Base-by-base conservation (phyloP, 1,139 yeast genomes). In the Pichia sp. region DNA sequence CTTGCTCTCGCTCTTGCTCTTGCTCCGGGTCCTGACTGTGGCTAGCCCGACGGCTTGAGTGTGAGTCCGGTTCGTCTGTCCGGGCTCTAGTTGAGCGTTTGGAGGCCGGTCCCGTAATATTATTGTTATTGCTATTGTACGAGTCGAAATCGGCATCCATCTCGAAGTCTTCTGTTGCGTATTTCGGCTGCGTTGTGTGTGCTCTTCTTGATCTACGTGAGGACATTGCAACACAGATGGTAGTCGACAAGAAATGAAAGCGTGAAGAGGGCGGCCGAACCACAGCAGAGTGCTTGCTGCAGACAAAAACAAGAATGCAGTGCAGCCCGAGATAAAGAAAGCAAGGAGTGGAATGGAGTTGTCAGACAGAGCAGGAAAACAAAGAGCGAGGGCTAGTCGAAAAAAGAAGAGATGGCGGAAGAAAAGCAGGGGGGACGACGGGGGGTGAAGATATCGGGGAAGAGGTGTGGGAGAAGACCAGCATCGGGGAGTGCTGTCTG, bases 11-110 rank as follows among this genome's bases (percentile, higher is more conserved):
- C 23, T 19, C 3, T 16, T 52, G 60, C 7, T 61, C 66, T 10
- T 46, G 60, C 23, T 56, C 63, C 3, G 52, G 96, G 49, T 81
- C 87, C 48, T 57, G 23, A 48, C 61, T 8, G 23, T 19, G 23
- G 23, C 23, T 19, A 19, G 23, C 23, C 23, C 23, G 23, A 19
- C 49, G 53, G 31, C 50, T 13, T 34, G 23, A n/a, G 47, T 29
- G 38, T 4, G 23, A 19, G 11, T 38, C 43, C 11, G 42, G n/a
- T n/a, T 45, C 44, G 5, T 43, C 55, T 5, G 26, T 3, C 30
- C 43, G 52, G 4, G 42, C 47, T 40, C 55, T 43, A 11, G 49
- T 50, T 13, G 52, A 50, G 34, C 54, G 49, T 44, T 47, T 50
- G n/a, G 56, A 47, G 8, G 41, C 19, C n/a, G 49, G 11, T 42